Evolutionary conservation across 805 yeast genomes (phyloP).

Genomic region (Saturnispora kantuleensis): DNA sequence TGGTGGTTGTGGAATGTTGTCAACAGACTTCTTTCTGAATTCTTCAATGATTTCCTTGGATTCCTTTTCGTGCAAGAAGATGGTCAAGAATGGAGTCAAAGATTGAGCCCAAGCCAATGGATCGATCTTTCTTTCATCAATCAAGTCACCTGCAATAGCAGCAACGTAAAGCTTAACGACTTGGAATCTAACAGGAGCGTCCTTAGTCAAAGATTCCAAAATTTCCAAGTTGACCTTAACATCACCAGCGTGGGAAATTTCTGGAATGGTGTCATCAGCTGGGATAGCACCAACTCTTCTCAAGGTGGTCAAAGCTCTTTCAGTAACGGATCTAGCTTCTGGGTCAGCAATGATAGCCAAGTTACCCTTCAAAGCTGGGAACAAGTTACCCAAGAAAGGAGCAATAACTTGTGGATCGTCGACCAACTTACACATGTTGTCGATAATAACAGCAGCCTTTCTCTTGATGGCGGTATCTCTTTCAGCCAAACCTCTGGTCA

Average conservation of each 20-base stretch:
- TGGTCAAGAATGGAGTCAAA: slow-evolving; percentile 89
- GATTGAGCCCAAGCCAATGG: slow-evolving; percentile 85
- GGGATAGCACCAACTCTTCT: slow-evolving; percentile 98
- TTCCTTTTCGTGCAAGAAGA: slow-evolving; percentile 87
- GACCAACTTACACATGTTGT: slow-evolving; percentile 99
- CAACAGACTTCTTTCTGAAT: slow-evolving; percentile 92
- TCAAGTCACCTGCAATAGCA: slow-evolving; percentile 96
- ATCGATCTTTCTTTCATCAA: slow-evolving; percentile 94
- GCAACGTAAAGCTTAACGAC: slow-evolving; percentile 76
- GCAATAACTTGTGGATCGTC: slow-evolving; percentile 99
- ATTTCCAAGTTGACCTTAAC: slow-evolving; percentile 75
- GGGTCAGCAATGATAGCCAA: slow-evolving; percentile 98
- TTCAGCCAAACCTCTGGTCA: slow-evolving; percentile 99
- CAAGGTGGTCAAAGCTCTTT: slow-evolving; percentile 93
- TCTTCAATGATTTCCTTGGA: slow-evolving; percentile 86
- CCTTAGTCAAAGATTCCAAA: slow-evolving; percentile 62
- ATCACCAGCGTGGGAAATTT: slow-evolving; percentile 99
- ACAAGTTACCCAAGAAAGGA: slow-evolving; percentile 91
- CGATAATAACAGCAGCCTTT: slow-evolving; percentile 98
- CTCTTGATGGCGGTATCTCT: slow-evolving; percentile 99
- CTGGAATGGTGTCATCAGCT: slow-evolving; percentile 85
- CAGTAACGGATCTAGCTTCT: slow-evolving; percentile 98
- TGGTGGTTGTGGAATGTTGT: slow-evolving; percentile 96
- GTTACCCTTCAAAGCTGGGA: slow-evolving; percentile 94
- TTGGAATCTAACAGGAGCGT: slow-evolving; percentile 67